Evolutionary conservation across 2,329 filamentous ascomycete species (phyloP), one percentile per base, ranked within the genome.

Genomic region (Cytospora schulzeri): DNA sequence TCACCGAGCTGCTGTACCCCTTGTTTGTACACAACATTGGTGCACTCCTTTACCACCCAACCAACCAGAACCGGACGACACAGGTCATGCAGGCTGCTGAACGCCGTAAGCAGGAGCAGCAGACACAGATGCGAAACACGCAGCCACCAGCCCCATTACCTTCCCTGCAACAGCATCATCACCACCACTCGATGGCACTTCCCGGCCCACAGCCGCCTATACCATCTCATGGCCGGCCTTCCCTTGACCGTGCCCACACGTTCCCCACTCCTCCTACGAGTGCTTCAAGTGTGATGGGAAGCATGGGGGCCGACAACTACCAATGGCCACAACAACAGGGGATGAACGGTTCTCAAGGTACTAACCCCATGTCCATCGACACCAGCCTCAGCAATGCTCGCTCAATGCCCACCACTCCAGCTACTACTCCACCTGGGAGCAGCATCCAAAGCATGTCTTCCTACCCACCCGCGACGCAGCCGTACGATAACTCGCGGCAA

Each of bases 1-100:
- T 98, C 69, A 98, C 95, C 0, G 94, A 98, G 78, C 81, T 93
- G 56, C 81, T 98, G 62, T 99, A 98, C 76, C 95, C 95, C 60
- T 83, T 99, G 57, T 99, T 99, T 76, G 95, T 98, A 48, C 93
- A 98, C 78, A 96, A 98, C 78, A 98, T 98, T 74, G 92, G 92
- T 66, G 91, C 92, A 64, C 83, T 98, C 69, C 85, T 98, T 57
- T 98, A 97, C 77, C 94, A 98, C 75, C 94, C 95, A 0, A 90
- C 91, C 50, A 97, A 97, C 75, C 90, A 93, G 74, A 91, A 81
- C 69, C 84, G 92, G 70, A 92, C 90, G 55, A 93, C 89, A 76
- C 88, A 92, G 74, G 92, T 96, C 62, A 94, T 97, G 87, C 91
- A 92, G 69, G 92, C 92, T 33, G 89, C 88, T 7, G 90, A 93